Percentiles rank a stretch among this genome's conserved stretches.
These are phyloP conservation scores for Dendrocalamus sinicus DNA, from an alignment of 176 grass and related monocot genomes.

Conservation along the genomic window DNA sequence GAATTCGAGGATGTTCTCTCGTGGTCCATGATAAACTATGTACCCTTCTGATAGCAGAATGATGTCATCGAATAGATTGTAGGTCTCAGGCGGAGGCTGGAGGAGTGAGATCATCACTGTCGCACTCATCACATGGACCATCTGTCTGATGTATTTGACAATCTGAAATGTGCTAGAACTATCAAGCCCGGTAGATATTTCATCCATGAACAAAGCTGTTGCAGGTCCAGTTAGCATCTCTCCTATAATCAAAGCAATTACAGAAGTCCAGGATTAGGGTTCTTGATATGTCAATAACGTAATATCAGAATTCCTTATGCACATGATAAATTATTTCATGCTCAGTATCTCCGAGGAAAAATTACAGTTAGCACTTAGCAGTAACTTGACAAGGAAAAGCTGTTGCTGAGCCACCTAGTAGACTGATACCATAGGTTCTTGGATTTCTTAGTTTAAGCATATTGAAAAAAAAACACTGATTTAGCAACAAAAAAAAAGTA, in stretches of 20 bases:
- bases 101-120: conserved; percentile 62
- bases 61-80: conserved; percentile 64
- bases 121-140: conserved; percentile 49
- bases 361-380: background rate
- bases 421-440: background rate
- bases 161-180: conserved; percentile 76
- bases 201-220: conserved; percentile 68
- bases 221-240: conserved; percentile 68
- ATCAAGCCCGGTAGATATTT: conserved; percentile 72
- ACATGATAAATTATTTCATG: background rate
- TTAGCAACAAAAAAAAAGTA: no score
- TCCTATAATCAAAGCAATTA: conserved; percentile 32
- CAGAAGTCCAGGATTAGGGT: background rate
- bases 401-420: background rate
- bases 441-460: background rate
- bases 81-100: conserved; percentile 72
- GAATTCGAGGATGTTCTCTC: conserved; percentile 54
- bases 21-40: conserved; percentile 62
- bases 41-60: conserved; percentile 64
- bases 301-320: conserved; percentile 16
- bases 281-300: background rate
- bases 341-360: background rate
- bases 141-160: conserved; percentile 48
- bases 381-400: background rate
- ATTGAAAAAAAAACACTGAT: background rate